Base-by-base conservation (phyloP, 805 yeast species). In the Lipomyces anomalus region DNA sequence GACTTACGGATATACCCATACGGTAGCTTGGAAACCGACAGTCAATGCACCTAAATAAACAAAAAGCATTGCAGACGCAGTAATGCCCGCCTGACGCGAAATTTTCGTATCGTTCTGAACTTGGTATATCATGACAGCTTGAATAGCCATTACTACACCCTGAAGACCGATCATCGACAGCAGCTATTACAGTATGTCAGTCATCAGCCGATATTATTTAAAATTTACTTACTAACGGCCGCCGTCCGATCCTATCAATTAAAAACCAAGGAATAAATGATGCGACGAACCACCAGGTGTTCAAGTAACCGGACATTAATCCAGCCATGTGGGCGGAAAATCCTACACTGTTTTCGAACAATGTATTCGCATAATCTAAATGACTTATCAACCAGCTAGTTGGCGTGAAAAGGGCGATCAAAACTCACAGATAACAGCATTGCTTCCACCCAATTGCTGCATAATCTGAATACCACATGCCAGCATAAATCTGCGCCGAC, bases 11-110 rank as follows among this genome's bases (percentile, higher is more conserved):
- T 44, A 44, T 7, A 44, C 44, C 48, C 48, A 44, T 16, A 40
- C 35, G 33, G 47, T 47, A 4, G 48, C 33, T 30, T 47, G 48
- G 41, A 44, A 37, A 6, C 48, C 48, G 24, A 47, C 36, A 4
- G 51, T 42, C 22, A 48, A 46, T 22, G 53, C 41, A 13, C 48
- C 51, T 21, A 42, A 30, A 39, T 33, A 47, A 4, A 47, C 17
- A 21, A 47, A 47, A 26, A 47, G 30, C 48, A 47, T 44, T 11
- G 47, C 52, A 7, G 48, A 47, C 11, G 48, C 52, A 9, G 44
- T 48, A 34, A 34, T 44, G 5, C 41, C 52, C 4, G 46, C 42
- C 6, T 26, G 17, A 21, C 37, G 26, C 3, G 22, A n/a, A 18
- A 35, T 36, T 4, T 42, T 11, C 4, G 51, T 47, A 16, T 47